phyloP scores from a whole-genome alignment of 305 asterid species.

The Solanum hybrid region DNA sequence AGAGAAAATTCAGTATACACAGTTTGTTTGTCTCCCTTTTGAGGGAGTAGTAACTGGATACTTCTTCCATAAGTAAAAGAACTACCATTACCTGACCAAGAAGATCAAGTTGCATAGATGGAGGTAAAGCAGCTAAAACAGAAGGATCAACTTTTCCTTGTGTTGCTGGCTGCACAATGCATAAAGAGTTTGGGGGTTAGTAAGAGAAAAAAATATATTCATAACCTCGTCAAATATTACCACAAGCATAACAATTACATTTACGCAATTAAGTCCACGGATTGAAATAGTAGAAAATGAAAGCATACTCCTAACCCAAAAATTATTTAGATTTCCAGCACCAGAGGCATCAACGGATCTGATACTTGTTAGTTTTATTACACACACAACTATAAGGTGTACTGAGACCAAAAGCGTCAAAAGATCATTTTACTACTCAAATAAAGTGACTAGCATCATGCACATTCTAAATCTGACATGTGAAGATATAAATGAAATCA shows the following conservation, averaged over 20 bases:
- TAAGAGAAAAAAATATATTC: neutral
- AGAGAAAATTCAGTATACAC: neutral
- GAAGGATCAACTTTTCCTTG: slow-evolving; percentile 93
- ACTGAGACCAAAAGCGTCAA: neutral
- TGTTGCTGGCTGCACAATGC: slow-evolving; percentile 61
- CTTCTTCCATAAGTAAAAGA: neutral
- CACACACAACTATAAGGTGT: neutral
- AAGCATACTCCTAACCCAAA: neutral
- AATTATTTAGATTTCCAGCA: neutral
- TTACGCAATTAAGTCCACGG: neutral
- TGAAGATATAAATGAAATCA: neutral
- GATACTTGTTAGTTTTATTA: neutral
- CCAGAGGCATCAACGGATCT: neutral
- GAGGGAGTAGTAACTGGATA: neutral
- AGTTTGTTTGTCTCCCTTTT: neutral
- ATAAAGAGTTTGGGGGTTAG: neutral
- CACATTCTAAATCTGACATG: neutral
- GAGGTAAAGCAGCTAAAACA: slow-evolving; percentile 88
- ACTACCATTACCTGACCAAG: slow-evolving; percentile 68
- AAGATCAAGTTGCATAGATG: slow-evolving; percentile 99
- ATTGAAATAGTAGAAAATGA: neutral
- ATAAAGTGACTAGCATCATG: neutral
- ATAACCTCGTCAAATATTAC: neutral
- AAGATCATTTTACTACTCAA: neutral
- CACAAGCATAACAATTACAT: neutral